Evolutionary conservation across 768 basidiomycete genomes (phyloP), one percentile per base, ranked within the genome.

Genomic region (Boletus vermiculosoides): DNA sequence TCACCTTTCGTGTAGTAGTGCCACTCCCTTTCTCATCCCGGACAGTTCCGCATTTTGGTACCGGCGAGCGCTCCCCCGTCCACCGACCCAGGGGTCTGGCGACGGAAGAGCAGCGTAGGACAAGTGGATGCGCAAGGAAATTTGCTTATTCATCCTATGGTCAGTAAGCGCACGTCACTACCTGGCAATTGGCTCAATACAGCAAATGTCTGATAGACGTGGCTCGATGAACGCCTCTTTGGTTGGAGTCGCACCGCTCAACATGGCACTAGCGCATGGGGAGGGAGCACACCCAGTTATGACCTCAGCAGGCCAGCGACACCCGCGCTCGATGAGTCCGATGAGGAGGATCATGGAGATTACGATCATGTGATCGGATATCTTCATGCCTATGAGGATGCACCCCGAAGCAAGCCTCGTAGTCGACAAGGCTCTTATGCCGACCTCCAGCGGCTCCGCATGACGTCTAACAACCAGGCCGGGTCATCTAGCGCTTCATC

Each of bases 191-290:
- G 33, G 33, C 36, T 61, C 36, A 54, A 56, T 31, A 23, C 33
- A 40, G 34, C 40, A 45, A 25, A 45, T 55, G n/a, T 20, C 30
- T 41, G 47, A 28, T 66, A 84, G 77, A 86, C 88, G 15, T 96
- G 93, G 93, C 81, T 96, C 16, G 94, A 97, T 70, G 94, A 96
- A 73, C 86, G 91, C 9, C 80, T 97, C 25, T 97, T 96, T 68
- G 94, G 94, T 44, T 96, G 92, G 94, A 86, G 85, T 71, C 80
- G 83, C 52, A 91, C 87, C 62, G 82, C 90, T 1, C 76, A 74
- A 48, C 84, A 83, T 47, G 90, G 92, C n/a, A 92, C 91, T 3
- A 91, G 87, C 64, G 91, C 85, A n/a, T 94, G 92, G 93, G 83
- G 83, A 33, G 89, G 84, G 18, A 69, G 71, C 40, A 76, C 77